Percentiles rank a stretch among this genome's conserved stretches.
phyloP scores from a whole-genome alignment of 805 yeast species.

The Maudiozyma saulgeensis region DNA sequence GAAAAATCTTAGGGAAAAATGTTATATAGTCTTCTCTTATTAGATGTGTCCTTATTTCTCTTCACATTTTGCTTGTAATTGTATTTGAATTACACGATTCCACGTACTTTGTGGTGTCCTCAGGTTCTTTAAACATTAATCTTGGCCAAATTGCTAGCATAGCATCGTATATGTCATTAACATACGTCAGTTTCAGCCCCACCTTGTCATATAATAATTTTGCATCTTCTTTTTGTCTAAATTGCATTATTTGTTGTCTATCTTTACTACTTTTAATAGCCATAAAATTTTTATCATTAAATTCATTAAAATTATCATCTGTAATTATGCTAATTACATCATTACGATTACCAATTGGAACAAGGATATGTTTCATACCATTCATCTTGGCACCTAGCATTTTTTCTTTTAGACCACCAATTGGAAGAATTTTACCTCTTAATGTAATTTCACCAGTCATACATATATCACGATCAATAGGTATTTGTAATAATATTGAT shows the following conservation, averaged over 20 bases:
- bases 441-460: conserved; percentile 87
- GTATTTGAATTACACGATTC: neutral
- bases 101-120: neutral
- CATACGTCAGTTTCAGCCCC: conserved; percentile 53
- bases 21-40: no score
- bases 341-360: conserved; percentile 84
- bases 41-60: no score
- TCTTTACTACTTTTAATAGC: neutral
- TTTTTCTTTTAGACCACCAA: conserved; percentile 84
- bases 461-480: conserved; percentile 59
- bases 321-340: conserved; percentile 61
- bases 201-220: conserved; percentile 37
- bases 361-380: conserved; percentile 77
- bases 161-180: conserved; percentile 72
- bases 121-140: neutral
- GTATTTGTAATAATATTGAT: conserved; percentile 58
- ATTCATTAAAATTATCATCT: conserved; percentile 9
- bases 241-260: conserved; percentile 15
- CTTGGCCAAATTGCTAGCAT: conserved; percentile 55
- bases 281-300: neutral
- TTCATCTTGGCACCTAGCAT: conserved; percentile 88
- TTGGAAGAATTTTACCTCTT: conserved; percentile 72
- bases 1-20: no score
- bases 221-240: neutral
- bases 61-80: neutral